Evolutionary conservation across 106 monocot genomes (phyloP).

Genomic region (Dactylorhiza incarnata): DNA sequence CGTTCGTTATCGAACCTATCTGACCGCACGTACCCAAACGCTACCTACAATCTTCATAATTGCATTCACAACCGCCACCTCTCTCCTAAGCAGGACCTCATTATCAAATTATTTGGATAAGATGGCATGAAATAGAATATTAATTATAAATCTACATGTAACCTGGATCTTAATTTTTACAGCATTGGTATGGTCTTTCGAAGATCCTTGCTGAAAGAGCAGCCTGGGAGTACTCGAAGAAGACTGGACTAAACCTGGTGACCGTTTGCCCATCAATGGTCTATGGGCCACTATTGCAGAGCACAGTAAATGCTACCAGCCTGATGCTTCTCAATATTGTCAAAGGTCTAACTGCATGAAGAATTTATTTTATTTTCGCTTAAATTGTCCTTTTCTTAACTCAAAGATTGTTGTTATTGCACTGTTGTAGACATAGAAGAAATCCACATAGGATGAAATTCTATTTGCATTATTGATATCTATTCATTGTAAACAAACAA

Average conservation of each 20-base stretch:
- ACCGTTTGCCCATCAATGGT: conserved; percentile 39
- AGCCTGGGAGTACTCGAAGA: conserved; percentile 31
- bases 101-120: no score
- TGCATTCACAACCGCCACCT: no score
- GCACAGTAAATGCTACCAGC: conserved; percentile 37
- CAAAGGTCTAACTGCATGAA: conserved; percentile 20
- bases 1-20: no score
- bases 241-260: conserved; percentile 37
- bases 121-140: no score
- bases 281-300: conserved; percentile 42
- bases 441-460: not conserved
- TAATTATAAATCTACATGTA: no score
- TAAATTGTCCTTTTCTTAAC: not conserved
- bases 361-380: not conserved
- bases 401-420: not conserved
- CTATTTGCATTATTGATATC: not conserved
- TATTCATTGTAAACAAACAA: not conserved
- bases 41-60: no score
- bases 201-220: conserved; percentile 44
- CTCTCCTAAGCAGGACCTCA: no score
- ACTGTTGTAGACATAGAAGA: not conserved
- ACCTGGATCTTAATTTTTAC: conserved; percentile 4
- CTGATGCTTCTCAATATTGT: conserved; percentile 27
- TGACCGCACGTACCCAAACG: no score
- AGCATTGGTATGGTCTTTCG: conserved; percentile 48